Evolutionary conservation across 768 basidiomycete species (phyloP), one percentile per base, ranked within the genome.

Genomic region (Lentinula sp.): DNA sequence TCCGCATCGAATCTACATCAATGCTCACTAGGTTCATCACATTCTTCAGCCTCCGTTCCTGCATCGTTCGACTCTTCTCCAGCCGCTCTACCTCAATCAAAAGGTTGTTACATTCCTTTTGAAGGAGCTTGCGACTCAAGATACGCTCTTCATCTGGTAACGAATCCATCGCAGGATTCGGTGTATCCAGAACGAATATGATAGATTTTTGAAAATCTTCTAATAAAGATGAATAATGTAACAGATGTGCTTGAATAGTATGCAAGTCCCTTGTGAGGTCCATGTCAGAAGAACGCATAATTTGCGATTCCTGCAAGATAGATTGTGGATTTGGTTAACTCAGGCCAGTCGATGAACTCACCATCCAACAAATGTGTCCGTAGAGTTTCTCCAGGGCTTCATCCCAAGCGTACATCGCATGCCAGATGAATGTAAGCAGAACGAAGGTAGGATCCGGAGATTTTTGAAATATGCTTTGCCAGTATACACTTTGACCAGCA

Each of bases 321-420:
- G 23, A 21, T 3, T 57, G 52, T 16, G 46, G 42, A 21, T 15
- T 28, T 8, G 11, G 11, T 23, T 15, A 10, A 40, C 39, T 10
- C 4, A 7, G 46, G n/a, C 16, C 6, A 15, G 9, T 39, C 4
- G 3, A 37, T 16, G 16, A 21, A 66, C 78, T 64, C 61, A 84
- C 84, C 51, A 84, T 71, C 46, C 65, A 70, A 62, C 74, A 80
- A 55, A 86, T 78, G 64, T 84, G 78, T 1, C 71, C 64, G 58
- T 84, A 84, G 15, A 86, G 69, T 45, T 72, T 70, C 63, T 85
- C 84, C 3, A 86, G 67, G 0, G 83, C 76, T 66, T 86, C 78
- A 61, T 86, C 84, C 83, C 84, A 86, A 0, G 81, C 80, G 64
- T 86, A 86, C 61, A 85, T 51, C 3, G 83, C 80, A 55, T 85